Evolutionary conservation across 179 eudicot species (phyloP).

Genomic region (Spinacia oleracea): DNA sequence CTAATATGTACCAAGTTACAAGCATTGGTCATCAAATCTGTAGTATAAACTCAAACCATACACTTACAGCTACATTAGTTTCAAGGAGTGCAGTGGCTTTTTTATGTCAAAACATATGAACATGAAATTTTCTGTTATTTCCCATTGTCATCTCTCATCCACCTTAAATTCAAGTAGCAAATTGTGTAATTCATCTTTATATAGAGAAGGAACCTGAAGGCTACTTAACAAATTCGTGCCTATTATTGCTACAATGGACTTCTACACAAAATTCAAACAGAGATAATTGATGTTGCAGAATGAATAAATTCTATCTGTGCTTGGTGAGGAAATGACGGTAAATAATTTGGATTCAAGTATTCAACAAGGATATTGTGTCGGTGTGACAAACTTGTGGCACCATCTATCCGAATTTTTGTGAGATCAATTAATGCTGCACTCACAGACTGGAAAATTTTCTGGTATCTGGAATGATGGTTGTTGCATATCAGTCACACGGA

Average conservation of each 20-base stretch:
- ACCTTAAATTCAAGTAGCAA: background rate
- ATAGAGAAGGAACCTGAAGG: background rate
- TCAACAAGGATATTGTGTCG: background rate
- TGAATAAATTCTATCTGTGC: background rate
- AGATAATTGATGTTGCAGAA: background rate
- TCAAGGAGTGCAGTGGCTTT: background rate
- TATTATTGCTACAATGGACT: background rate
- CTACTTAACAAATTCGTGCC: background rate
- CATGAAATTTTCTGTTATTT: background rate
- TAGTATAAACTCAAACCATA: too few relatives aligned
- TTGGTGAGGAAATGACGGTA: background rate
- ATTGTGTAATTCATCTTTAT: background rate
- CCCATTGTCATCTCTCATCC: background rate
- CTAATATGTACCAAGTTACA: too few relatives aligned
- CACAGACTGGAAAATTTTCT: background rate
- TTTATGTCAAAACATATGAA: background rate
- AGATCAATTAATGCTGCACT: background rate
- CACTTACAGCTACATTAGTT: too few relatives aligned
- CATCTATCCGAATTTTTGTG: too few relatives aligned
- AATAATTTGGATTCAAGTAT: background rate
- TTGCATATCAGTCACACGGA: too few relatives aligned
- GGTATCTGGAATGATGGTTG: too few relatives aligned
- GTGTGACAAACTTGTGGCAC: background rate
- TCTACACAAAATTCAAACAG: background rate
- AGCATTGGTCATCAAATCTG: too few relatives aligned